Conservation (phyloP, 768 basidiomycete genomes). For the Kwoniella dendrophila region DNA sequence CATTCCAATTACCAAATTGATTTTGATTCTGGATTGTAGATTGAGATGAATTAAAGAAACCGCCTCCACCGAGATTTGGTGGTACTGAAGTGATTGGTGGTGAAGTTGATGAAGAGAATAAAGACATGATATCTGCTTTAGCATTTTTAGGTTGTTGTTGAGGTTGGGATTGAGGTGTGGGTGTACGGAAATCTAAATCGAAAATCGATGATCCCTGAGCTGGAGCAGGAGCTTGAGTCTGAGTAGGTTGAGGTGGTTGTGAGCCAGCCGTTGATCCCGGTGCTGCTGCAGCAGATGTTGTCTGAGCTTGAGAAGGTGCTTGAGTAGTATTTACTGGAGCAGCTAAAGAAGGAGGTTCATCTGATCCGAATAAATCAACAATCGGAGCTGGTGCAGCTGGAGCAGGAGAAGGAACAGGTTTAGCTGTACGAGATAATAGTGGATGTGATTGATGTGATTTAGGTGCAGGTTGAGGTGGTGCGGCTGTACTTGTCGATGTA, state of each 20-base stretch:
- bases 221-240: slow-evolving; percentile 29
- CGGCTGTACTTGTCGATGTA: slow-evolving; percentile 32
- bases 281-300: slow-evolving; percentile 19
- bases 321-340: slow-evolving; percentile 31
- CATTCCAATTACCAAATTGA: slow-evolving; percentile 21
- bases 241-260: too few relatives aligned
- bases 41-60: slow-evolving; percentile 37
- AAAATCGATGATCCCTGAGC: slow-evolving; percentile 41
- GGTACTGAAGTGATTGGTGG: slow-evolving; percentile 25
- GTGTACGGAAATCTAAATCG: slow-evolving; percentile 54
- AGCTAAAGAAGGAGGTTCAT: slow-evolving; percentile 36
- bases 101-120: slow-evolving; percentile 45
- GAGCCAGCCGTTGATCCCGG: slow-evolving; percentile 12
- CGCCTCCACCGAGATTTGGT: slow-evolving; percentile 21
- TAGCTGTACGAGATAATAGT: slow-evolving; percentile 37
- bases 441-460: slow-evolving; percentile 43
- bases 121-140: slow-evolving; percentile 54
- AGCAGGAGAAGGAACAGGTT: slow-evolving; percentile 28
- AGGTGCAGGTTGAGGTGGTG: slow-evolving; percentile 38
- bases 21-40: slow-evolving; percentile 25
- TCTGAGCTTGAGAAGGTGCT: slow-evolving; percentile 20
- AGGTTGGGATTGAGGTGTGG: slow-evolving; percentile 21
- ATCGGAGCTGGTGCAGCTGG: slow-evolving; percentile 39
- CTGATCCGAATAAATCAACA: slow-evolving; percentile 46
- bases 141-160: slow-evolving; percentile 35